These are phyloP conservation scores for Lycium barbarum DNA, from an alignment of 257 asterid genomes.

Conservation along the genomic window DNA sequence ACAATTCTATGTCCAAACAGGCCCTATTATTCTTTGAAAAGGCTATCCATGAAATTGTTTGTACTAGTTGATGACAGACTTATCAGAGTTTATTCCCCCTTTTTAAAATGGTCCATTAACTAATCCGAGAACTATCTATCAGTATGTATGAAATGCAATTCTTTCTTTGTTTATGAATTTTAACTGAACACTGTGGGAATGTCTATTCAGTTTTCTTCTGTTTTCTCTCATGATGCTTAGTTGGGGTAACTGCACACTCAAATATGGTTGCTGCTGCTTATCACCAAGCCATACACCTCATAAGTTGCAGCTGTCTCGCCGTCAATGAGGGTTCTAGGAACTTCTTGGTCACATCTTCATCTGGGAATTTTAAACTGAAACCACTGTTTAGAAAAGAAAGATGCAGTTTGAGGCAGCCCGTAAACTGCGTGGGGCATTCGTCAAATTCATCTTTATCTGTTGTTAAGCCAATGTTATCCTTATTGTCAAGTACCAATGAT, in stretches of 20 bases:
- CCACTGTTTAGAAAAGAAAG: slow-evolving; percentile 27
- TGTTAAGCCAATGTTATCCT: slow-evolving; percentile 40
- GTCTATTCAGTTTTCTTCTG: background rate
- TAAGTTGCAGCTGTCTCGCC: slow-evolving; percentile 39
- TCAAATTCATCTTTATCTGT: slow-evolving; percentile 32
- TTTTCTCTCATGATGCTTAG: background rate
- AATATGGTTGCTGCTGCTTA: slow-evolving; percentile 46
- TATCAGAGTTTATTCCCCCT: background rate
- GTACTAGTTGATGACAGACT: background rate
- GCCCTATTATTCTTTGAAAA: too few species aligned
- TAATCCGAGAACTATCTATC: background rate
- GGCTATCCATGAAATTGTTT: background rate
- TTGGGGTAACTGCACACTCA: slow-evolving; percentile 32
- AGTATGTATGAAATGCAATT: background rate
- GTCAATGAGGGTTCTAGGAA: slow-evolving; percentile 29
- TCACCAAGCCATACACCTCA: slow-evolving; percentile 40
- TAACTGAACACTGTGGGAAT: background rate
- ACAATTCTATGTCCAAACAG: too few species aligned
- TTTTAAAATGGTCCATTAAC: background rate
- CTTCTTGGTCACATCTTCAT: slow-evolving; percentile 28
- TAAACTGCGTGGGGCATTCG: background rate
- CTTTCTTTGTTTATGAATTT: background rate
- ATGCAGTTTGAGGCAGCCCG: slow-evolving; percentile 32
- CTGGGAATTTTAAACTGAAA: slow-evolving; percentile 23
- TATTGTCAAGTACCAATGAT: slow-evolving; percentile 27